These are phyloP conservation scores for Aspergillus sp. DNA, from an alignment of 2,329 filamentous ascomycete species.

Conservation along the genomic window DNA sequence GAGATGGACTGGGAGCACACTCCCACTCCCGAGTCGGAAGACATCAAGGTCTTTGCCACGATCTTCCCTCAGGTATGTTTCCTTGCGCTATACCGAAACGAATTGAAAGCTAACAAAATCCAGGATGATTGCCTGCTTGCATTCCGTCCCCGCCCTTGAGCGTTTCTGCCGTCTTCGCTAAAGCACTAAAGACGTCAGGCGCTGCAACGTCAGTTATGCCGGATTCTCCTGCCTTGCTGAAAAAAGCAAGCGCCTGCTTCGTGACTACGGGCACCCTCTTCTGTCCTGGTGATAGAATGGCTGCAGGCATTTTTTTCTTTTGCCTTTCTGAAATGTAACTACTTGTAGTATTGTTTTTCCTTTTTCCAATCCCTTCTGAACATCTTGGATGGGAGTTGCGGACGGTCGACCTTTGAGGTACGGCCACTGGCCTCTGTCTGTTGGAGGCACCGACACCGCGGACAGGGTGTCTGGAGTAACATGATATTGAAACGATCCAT, in stretches of 20 bases:
- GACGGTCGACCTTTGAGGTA: slow-evolving; percentile 3
- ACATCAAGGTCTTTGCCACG: slow-evolving; percentile 97
- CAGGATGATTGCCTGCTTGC: slow-evolving; percentile 83
- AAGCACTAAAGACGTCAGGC: neutral
- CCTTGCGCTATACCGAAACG: slow-evolving; percentile 12
- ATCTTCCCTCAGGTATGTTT: slow-evolving; percentile 84
- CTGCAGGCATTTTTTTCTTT: slow-evolving; percentile 13
- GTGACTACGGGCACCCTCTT: slow-evolving; percentile 16
- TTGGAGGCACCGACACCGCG: slow-evolving; percentile 3
- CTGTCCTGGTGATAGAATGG: slow-evolving; percentile 31
- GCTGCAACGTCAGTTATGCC: neutral
- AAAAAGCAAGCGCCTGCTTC: slow-evolving; percentile 5
- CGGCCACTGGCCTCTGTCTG: neutral
- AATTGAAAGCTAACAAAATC: slow-evolving; percentile 26
- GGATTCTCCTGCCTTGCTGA: neutral
- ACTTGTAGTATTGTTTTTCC: slow-evolving; percentile 13
- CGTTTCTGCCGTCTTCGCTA: slow-evolving; percentile 5
- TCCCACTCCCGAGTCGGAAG: slow-evolving; percentile 78
- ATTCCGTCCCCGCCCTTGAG: slow-evolving; percentile 56
- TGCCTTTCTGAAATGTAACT: slow-evolving; percentile 16
- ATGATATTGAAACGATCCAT: slow-evolving; percentile 24
- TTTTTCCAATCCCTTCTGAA: slow-evolving; percentile 3
- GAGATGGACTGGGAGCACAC: slow-evolving; percentile 88
- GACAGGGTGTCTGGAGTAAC: slow-evolving; percentile 16
- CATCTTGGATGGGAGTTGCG: slow-evolving; percentile 12